Base-by-base conservation (phyloP, 2,329 filamentous ascomycete genomes). In the Ceratocystis cubensis region DNA sequence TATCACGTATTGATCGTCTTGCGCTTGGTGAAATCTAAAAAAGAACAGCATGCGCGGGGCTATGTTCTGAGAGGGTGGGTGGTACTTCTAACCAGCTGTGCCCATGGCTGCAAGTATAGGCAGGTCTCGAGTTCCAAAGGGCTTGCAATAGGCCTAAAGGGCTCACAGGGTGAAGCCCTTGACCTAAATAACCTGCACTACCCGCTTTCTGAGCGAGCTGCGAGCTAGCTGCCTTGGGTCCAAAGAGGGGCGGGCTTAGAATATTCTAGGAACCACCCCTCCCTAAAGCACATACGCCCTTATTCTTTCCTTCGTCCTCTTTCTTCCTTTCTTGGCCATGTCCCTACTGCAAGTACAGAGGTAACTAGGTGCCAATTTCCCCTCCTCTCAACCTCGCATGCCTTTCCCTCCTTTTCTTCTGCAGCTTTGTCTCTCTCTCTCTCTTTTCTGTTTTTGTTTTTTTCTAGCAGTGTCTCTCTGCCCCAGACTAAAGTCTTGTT, bases 351-450 rank as follows among this genome's bases (percentile, higher is more conserved):
- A n/a, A 33, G 46, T 30, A 15, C 22, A 48, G 61, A 13, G 48
- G 30, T 17, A 20, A 28, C 41, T 63, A 30, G 7, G 61, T 63
- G 17, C 61, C 41, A 63, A 63, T 63, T 33, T 70, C 67, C 69
- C 70, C 69, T 70, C 69, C 69, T 69, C 69, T 68, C 69, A 2
- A 20, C 20, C 25, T n/a, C 33, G 44, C 63, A 46, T 46, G 10
- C 10, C 28, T n/a, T 22, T 44, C 1, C 41, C 45, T 61, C 28
- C 30, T 13, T 56, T 28, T 56, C 30, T 33, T 5, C 56, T 59
- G 25, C 22, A n/a, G 20, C 33, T 25, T 33, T 25, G 17, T 10
- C 20, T 56, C 25, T 56, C 50, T 22, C 10, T 22, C 22, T 57
- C 22, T 30, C n/a, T 50, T 25, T 33, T 7, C 25, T 57, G 10